Conservation (phyloP, 169 alveolate species). For the Cyclospora cayetanensis region DNA sequence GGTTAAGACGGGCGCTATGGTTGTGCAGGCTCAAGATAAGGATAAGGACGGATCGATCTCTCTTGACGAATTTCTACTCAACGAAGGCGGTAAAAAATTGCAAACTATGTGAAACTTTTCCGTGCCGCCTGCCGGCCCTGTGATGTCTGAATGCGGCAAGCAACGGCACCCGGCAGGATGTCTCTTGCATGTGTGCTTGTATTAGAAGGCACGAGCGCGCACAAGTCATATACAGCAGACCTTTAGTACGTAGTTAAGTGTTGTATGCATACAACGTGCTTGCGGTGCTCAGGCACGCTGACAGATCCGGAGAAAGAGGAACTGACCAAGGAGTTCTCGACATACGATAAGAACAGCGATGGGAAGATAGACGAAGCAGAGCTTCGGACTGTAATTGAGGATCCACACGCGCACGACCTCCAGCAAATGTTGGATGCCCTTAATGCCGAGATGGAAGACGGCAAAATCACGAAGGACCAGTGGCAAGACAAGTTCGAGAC, state of each 20-base stretch:
- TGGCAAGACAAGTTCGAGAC: constrained; percentile 52
- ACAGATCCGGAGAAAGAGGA: constrained; percentile 39
- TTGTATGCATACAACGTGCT: too few relatives aligned
- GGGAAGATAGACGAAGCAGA: constrained; percentile 46
- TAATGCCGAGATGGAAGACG: constrained; percentile 48
- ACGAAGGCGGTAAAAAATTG: constrained; percentile 61
- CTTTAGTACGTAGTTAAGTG: too few relatives aligned
- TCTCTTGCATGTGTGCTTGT: too few relatives aligned
- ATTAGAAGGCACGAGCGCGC: too few relatives aligned
- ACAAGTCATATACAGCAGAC: too few relatives aligned
- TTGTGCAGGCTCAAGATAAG: constrained; percentile 59
- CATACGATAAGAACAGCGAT: constrained; percentile 47
- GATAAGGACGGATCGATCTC: constrained; percentile 50
- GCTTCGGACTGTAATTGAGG: constrained; percentile 42
- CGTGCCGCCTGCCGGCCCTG: too few relatives aligned
- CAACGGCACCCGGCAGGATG: too few relatives aligned
- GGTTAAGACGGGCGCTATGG: background rate
- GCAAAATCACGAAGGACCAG: constrained; percentile 16
- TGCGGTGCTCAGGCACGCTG: background rate
- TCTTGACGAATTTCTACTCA: constrained; percentile 35
- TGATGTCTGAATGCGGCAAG: too few relatives aligned
- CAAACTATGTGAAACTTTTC: too few relatives aligned
- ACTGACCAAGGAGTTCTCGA: constrained; percentile 26
- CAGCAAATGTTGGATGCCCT: constrained; percentile 41
- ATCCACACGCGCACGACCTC: constrained; percentile 64